Percentiles rank a stretch among this genome's conserved stretches.
Conservation (phyloP, 495 filamentous ascomycete species). For the Xylaria nigripes region DNA sequence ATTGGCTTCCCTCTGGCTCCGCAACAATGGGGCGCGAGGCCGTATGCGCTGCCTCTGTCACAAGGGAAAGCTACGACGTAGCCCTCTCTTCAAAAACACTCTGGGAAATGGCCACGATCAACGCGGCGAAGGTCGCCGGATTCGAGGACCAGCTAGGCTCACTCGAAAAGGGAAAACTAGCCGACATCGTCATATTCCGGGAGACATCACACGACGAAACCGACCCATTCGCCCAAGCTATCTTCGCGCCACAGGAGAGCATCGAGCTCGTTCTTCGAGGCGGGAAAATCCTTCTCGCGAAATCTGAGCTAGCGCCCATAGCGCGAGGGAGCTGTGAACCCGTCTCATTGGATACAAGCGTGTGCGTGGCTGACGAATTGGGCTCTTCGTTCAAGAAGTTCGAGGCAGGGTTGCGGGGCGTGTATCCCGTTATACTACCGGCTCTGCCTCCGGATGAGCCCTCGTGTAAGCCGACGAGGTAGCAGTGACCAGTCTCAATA, state of each 20-base stretch:
- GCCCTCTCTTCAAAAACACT: neutral
- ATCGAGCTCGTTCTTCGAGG: slow-evolving; percentile 12
- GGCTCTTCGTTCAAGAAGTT: slow-evolving; percentile 6
- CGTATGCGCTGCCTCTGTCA: slow-evolving; percentile 5
- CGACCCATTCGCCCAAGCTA: slow-evolving; percentile 5
- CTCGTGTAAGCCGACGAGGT: slow-evolving; percentile 1
- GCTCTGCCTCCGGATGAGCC: slow-evolving; percentile 11
- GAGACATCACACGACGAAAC: neutral
- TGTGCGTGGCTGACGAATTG: slow-evolving; percentile 8
- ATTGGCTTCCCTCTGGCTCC: slow-evolving; percentile 16
- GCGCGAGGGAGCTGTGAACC: neutral
- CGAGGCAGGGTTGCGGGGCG: slow-evolving; percentile 5
- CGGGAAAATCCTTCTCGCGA: slow-evolving; percentile 6
- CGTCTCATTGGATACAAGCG: neutral
- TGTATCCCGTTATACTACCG: slow-evolving; percentile 12
- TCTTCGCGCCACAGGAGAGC: slow-evolving; percentile 5
- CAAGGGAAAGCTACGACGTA: neutral
- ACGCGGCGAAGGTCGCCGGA: slow-evolving; percentile 9
- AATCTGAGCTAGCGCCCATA: neutral
- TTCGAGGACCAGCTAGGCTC: slow-evolving; percentile 9
- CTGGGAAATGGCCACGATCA: slow-evolving; percentile 15
- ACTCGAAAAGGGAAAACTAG: slow-evolving; percentile 4
- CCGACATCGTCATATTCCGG: slow-evolving; percentile 5
- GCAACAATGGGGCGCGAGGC: slow-evolving; percentile 15
- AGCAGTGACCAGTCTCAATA: neutral